Evolutionary conservation across 257 asterid species (phyloP).

Genomic region (Mentha longifolia): DNA sequence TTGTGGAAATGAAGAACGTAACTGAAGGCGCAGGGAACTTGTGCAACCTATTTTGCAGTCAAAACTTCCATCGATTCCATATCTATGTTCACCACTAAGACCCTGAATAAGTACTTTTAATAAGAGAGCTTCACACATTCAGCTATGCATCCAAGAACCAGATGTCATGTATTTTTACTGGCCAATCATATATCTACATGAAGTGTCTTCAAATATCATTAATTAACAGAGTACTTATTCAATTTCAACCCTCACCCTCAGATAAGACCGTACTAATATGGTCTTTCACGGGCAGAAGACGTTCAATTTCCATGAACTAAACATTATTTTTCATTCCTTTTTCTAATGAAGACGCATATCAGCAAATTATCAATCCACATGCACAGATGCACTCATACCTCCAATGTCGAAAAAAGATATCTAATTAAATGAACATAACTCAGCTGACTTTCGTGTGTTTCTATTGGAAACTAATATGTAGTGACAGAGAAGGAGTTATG

Average conservation of each 20-base stretch:
- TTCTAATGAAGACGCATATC: neutral
- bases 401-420: neutral
- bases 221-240: neutral
- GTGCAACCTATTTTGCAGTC: neutral
- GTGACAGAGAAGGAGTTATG: too few species aligned
- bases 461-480: neutral
- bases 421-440: neutral
- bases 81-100: neutral
- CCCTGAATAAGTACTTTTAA: neutral
- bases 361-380: neutral
- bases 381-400: slow-evolving; percentile 13
- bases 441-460: neutral
- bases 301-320: neutral
- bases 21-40: neutral
- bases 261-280: neutral
- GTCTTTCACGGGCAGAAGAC: neutral
- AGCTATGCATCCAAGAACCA: neutral
- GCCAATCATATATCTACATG: neutral
- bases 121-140: slow-evolving; percentile 3
- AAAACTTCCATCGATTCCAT: neutral
- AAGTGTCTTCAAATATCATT: slow-evolving; percentile 3
- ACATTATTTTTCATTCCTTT: neutral
- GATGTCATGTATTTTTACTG: neutral
- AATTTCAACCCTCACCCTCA: neutral
- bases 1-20: neutral